Evolutionary conservation across 805 yeast genomes (phyloP).

Genomic region (Starmerella riodocensis): DNA sequence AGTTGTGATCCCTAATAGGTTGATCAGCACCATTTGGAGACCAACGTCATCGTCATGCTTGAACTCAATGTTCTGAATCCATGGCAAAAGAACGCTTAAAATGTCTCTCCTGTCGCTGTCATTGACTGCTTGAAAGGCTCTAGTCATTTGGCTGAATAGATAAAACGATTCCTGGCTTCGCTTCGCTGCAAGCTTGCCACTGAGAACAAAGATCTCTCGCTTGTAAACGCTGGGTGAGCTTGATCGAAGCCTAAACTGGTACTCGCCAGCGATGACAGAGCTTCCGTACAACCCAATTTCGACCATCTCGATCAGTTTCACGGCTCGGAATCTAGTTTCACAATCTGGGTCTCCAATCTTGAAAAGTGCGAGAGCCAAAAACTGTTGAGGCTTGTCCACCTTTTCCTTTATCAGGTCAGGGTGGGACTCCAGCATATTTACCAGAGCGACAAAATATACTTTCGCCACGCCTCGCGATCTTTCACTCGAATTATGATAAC

Average conservation of each 20-base stretch:
- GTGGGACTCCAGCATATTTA: slow-evolving; percentile 44
- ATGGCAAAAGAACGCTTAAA: slow-evolving; percentile 68
- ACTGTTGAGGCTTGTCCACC: slow-evolving; percentile 39
- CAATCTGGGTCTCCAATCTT: slow-evolving; percentile 63
- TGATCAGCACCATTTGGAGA: slow-evolving; percentile 17
- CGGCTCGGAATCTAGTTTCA: slow-evolving; percentile 59
- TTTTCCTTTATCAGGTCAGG: slow-evolving; percentile 28
- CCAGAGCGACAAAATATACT: slow-evolving; percentile 58
- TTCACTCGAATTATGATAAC: slow-evolving; percentile 40
- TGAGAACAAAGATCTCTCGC: slow-evolving; percentile 67
- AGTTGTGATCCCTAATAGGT: slow-evolving; percentile 68
- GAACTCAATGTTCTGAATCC: slow-evolving; percentile 78
- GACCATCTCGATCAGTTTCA: slow-evolving; percentile 50
- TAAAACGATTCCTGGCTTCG: slow-evolving; percentile 48
- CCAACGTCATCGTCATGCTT: slow-evolving; percentile 24
- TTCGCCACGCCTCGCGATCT: slow-evolving; percentile 38
- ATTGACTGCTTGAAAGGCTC: slow-evolving; percentile 50
- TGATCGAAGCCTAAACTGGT: slow-evolving; percentile 58
- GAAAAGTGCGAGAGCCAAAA: slow-evolving; percentile 61
- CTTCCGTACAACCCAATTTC: slow-evolving; percentile 49
- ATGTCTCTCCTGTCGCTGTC: slow-evolving; percentile 60
- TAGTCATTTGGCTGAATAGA: slow-evolving; percentile 59
- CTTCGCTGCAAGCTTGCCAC: slow-evolving; percentile 51
- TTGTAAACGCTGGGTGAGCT: slow-evolving; percentile 73
- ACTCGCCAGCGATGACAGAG: slow-evolving; percentile 38